Conservation (phyloP, 371 early-diverging fungal genomes). For the Polyrhizophydium stewartii region DNA sequence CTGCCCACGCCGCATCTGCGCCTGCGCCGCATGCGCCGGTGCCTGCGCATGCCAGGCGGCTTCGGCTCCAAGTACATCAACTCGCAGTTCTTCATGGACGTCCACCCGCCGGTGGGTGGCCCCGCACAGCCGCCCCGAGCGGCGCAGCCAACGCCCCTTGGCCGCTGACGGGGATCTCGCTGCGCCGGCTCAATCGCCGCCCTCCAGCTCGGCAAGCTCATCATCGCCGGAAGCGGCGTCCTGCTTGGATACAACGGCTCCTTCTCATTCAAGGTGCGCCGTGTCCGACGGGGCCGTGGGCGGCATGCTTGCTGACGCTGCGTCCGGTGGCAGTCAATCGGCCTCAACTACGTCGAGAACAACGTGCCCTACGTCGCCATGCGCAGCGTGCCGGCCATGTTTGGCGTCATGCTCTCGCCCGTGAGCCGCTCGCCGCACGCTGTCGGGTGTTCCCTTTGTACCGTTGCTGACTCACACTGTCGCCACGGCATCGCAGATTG, state of each 20-base stretch:
- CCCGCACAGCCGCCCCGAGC: not conserved
- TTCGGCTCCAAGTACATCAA: conserved; percentile 45
- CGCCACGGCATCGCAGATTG: conserved; percentile 29
- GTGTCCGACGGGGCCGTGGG: too few species aligned
- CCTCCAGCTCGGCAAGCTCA: conserved; percentile 86
- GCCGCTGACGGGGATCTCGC: not conserved
- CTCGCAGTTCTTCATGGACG: conserved; percentile 47
- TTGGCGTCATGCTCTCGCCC: conserved; percentile 74
- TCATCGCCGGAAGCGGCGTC: conserved; percentile 90
- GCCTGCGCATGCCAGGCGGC: conserved; percentile 17
- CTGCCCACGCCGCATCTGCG: too few species aligned
- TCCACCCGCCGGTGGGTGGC: conserved; percentile 41
- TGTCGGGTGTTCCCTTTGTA: not conserved
- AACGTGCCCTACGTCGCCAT: conserved; percentile 79
- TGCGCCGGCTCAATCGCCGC: not conserved
- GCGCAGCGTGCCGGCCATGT: conserved; percentile 68
- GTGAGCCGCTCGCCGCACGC: too few species aligned
- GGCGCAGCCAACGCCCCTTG: not conserved
- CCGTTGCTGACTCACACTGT: too few species aligned
- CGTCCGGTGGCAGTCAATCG: conserved; percentile 43
- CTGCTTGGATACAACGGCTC: conserved; percentile 86
- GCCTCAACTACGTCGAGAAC: conserved; percentile 54
- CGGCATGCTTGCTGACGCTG: too few species aligned
- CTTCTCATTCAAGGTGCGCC: conserved; percentile 77
- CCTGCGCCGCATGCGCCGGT: too few species aligned